Evolutionary conservation across 2,329 filamentous ascomycete genomes (phyloP).

Genomic region (Ilyonectria robusta): DNA sequence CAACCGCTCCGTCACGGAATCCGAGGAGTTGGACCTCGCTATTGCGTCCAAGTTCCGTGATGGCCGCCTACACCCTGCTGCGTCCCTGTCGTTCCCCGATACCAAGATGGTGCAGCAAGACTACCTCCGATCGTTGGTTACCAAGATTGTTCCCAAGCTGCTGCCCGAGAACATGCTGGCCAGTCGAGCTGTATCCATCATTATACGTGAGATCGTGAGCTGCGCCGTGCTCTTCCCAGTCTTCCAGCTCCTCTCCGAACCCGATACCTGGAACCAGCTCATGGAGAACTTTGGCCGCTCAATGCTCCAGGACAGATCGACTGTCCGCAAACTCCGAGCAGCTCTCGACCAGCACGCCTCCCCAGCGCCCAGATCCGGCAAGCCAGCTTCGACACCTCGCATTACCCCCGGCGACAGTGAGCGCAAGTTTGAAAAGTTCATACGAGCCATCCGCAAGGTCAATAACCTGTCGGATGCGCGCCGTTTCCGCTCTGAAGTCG

Average conservation of each 20-base stretch:
- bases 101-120: constrained; percentile 89
- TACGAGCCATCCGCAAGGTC: constrained; percentile 88
- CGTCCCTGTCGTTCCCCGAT: constrained; percentile 85
- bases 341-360: constrained; percentile 95
- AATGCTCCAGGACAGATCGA: constrained; percentile 94
- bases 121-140: constrained; percentile 83
- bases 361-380: constrained; percentile 77
- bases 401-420: constrained; percentile 88
- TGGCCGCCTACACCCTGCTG: constrained; percentile 89
- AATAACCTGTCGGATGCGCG: constrained; percentile 94
- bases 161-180: constrained; percentile 81
- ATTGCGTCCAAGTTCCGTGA: constrained; percentile 95
- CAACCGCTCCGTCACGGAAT: constrained; percentile 92
- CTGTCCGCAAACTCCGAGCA: constrained; percentile 90
- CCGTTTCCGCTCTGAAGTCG: constrained; percentile 90
- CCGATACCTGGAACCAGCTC: constrained; percentile 97
- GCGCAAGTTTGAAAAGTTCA: constrained; percentile 93
- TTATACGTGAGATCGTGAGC: constrained; percentile 91
- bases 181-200: constrained; percentile 83
- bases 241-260: constrained; percentile 85
- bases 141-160: constrained; percentile 79
- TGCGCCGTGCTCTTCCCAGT: constrained; percentile 91
- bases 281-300: constrained; percentile 91
- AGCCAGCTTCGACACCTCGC: constrained; percentile 80
- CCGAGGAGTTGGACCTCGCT: constrained; percentile 93